phyloP scores from a whole-genome alignment of 23 red algal species.

The Agarophyton chilense region DNA sequence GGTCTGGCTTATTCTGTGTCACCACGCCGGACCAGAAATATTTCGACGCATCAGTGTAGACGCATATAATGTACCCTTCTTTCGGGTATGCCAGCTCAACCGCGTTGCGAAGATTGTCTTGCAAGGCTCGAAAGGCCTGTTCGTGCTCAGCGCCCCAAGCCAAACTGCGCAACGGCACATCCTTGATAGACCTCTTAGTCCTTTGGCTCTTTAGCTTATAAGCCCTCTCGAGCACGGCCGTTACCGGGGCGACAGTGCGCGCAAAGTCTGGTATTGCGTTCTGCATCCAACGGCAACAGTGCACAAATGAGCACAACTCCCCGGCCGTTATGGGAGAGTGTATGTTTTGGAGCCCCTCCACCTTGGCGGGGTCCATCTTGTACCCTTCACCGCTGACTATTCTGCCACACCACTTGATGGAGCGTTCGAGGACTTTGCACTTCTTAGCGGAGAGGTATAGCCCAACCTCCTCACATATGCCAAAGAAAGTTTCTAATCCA shows the following conservation, averaged over 20 bases:
- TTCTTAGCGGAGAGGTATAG: constrained; percentile 22
- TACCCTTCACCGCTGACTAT: constrained; percentile 25
- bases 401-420: constrained; percentile 36
- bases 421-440: background rate
- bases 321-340: constrained; percentile 7
- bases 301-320: constrained; percentile 28
- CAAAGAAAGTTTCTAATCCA: background rate
- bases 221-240: no score
- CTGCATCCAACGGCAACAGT: constrained; percentile 37
- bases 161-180: background rate
- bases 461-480: background rate
- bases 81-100: constrained; percentile 1
- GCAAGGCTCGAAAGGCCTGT: background rate
- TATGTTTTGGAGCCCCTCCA: constrained; percentile 10
- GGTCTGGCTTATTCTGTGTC: background rate
- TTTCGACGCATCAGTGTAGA: constrained; percentile 57
- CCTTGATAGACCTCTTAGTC: background rate
- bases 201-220: background rate
- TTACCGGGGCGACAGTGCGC: background rate
- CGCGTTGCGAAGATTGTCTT: constrained; percentile 17
- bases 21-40: constrained; percentile 32
- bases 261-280: constrained; percentile 22
- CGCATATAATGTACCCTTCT: background rate
- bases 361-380: background rate
- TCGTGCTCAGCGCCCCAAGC: constrained; percentile 26